Evolutionary conservation across 2,329 filamentous ascomycete genomes (phyloP), one percentile per base, ranked within the genome.

Genomic region (Fusarium proliferatum): DNA sequence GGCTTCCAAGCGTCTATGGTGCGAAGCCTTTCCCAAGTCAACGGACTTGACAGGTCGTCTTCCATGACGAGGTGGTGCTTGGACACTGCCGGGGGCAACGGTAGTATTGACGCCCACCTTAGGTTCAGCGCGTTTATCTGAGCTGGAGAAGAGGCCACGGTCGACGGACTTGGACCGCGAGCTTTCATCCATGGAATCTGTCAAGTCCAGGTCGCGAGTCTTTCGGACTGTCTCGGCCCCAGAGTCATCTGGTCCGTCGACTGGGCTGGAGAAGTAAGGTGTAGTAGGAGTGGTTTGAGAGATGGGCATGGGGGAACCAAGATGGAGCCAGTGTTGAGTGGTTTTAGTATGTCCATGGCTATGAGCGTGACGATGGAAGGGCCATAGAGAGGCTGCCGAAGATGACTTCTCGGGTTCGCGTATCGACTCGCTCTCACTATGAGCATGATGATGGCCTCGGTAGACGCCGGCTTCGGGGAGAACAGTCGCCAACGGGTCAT

Each of bases 141-240:
- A 83, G 59, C 85, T 89, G 28, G 85, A 84, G 59, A 92, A 91
- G 6, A 88, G 73, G 72, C 87, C 86, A 46, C 90, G 86, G 67
- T 94, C 92, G 11, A 90, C 89, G 0, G 92, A 94, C 38, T 86
- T 87, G 9, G 89, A 88, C 41, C 91, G 86, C 5, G 86, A 84
- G 28, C 82, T 81, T 41, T 88, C 86, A 45, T 89, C 87, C n/a
- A 74, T 67, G 38, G 79, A 58, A 62, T 82, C 78, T 33, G 82
- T 78, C 45, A 78, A 59, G 64, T 82, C 77, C 34, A 83, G 77
- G 36, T 86, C 84, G 5, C 85, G 84, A 12, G 82, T 80, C 65
- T 83, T 85, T 28, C 85, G 82, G 28, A 83, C 80, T 3, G 70
- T 71, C 49, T 76, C 76, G 7, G 63, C 52, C 15, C 68, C 75